A percentile compares a stretch with the other conserved stretches of the same genome.
Conservation (phyloP, 345 rosid genomes). For the Tarenaya hassleriana region DNA sequence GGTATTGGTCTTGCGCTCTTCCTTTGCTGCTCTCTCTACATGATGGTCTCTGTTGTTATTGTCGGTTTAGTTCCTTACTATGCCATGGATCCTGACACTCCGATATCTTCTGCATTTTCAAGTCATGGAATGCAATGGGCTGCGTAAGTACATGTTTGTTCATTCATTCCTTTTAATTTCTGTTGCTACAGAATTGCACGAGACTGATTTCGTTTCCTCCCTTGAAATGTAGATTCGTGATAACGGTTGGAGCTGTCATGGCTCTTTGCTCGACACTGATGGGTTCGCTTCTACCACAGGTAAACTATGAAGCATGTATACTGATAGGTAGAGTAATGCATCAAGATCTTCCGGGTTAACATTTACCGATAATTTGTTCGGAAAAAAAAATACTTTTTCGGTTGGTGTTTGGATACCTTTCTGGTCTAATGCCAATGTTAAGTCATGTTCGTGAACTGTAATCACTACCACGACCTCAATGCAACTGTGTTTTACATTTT, state of each 20-base stretch:
- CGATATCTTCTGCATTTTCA: constrained; percentile 92
- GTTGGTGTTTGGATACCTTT: constrained; percentile 1
- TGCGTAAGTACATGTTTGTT: constrained; percentile 48
- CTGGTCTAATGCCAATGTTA: no score
- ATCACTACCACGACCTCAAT: no score
- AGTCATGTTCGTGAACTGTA: no score
- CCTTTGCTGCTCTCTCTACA: constrained; percentile 80
- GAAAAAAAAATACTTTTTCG: background rate
- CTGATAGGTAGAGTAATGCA: background rate
- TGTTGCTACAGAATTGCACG: background rate
- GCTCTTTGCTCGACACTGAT: constrained; percentile 91
- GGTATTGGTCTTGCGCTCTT: constrained; percentile 88
- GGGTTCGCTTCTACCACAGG: constrained; percentile 99
- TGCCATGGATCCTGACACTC: constrained; percentile 96
- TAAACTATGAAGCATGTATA: constrained; percentile 26
- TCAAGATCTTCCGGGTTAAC: no score
- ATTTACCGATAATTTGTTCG: background rate
- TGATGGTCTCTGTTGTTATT: constrained; percentile 84
- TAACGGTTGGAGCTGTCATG: constrained; percentile 84
- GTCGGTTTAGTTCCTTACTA: constrained; percentile 95
- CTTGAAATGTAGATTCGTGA: constrained; percentile 54
- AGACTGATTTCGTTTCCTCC: constrained; percentile 8
- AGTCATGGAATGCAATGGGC: constrained; percentile 94
- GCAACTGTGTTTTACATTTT: constrained; percentile 4
- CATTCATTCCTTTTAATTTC: background rate